Base-by-base conservation (phyloP, 2,329 filamentous ascomycete species). In the Colletotrichum gigasporum region DNA sequence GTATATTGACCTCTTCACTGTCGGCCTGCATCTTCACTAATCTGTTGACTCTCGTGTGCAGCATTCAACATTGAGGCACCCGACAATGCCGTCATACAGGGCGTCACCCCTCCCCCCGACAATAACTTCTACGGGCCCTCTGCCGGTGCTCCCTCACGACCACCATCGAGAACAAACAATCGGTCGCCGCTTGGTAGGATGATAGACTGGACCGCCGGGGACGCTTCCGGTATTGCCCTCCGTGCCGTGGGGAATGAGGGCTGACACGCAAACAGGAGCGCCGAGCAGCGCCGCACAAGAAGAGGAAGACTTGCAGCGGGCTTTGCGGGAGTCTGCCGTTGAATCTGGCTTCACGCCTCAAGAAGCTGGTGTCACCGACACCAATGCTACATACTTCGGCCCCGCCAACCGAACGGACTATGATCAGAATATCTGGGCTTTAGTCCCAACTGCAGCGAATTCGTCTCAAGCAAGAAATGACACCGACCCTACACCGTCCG, bases 81-180 rank as follows among this genome's bases (percentile, higher is more conserved):
- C 69, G 80, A 82, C 60, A 75, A 74, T 63, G 72, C 71, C 34
- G 71, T 82, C 34, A 79, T 84, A 30, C 78, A 82, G 42, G 80
- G 81, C 18, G 73, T 80, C 10, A 77, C 81, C 6, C 78, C 81
- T 32, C 76, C 76, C 2, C 71, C 73, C 11, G 78, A 79, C 35
- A 73, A 75, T 45, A 39, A 35, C 35, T 81, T 82, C 61, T 53
- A 67, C 51, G 56, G 64, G 26, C 51, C 55, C 11, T 77, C 76
- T 34, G 75, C 76, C 8, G 78, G 77, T 26, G 83, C 84, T 5
- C 85, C 86, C 0, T 89, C 88, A 16, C 81, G 87, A 59, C 88
- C 88, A n/a, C 88, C 88, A 2, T 90, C 88, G 20, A 79, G 87
- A 73, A 80, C 83, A 44, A 85, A 84, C 64, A 83, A 83, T 67